Evolutionary conservation across 2,329 filamentous ascomycete species (phyloP).

Genomic region (Emmonsiellopsis sp.): DNA sequence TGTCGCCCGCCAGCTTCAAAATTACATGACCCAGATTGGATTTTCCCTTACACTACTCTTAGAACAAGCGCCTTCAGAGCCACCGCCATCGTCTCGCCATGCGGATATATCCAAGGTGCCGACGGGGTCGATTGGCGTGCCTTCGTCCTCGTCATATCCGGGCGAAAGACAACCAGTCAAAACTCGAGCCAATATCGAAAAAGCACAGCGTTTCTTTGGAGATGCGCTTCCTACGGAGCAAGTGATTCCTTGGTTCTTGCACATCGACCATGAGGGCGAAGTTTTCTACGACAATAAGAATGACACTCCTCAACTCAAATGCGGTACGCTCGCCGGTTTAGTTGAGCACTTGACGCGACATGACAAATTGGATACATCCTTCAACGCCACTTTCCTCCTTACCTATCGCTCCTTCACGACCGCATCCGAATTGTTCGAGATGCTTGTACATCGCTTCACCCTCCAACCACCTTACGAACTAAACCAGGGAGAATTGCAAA

Average conservation of each 20-base stretch:
- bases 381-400: constrained; percentile 95
- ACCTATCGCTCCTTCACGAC: constrained; percentile 94
- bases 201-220: constrained; percentile 40
- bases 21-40: constrained; percentile 75
- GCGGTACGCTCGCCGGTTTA: constrained; percentile 77
- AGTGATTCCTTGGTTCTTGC: constrained; percentile 64
- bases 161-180: constrained; percentile 28
- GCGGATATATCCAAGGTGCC: constrained; percentile 6
- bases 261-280: constrained; percentile 78
- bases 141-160: constrained; percentile 29
- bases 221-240: constrained; percentile 23
- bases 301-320: constrained; percentile 69
- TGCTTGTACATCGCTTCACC: constrained; percentile 83
- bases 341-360: constrained; percentile 94
- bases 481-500: constrained; percentile 64
- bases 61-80: constrained; percentile 60
- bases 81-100: constrained; percentile 23
- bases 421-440: constrained; percentile 82
- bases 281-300: constrained; percentile 81
- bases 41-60: constrained; percentile 81
- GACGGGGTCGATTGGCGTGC: constrained; percentile 35
- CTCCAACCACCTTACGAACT: constrained; percentile 85
- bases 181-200: constrained; percentile 37
- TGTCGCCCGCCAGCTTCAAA: constrained; percentile 72
- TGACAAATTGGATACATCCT: constrained; percentile 87